Percentiles rank a stretch among this genome's conserved stretches.
phyloP scores from a whole-genome alignment of 140 eudicot genomes.

The Senecio squalidus region DNA sequence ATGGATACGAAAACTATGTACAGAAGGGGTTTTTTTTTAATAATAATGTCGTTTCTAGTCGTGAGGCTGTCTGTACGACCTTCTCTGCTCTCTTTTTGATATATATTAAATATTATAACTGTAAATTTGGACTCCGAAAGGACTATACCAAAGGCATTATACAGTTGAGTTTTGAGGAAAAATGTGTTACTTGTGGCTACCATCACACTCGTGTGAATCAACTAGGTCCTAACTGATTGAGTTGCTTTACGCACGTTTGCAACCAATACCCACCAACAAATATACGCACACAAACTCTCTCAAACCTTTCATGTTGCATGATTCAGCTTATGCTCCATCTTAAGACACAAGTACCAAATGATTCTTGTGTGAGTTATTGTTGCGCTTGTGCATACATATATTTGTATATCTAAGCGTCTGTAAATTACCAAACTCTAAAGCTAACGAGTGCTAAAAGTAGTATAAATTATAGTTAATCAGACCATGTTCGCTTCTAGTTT shows the following conservation, averaged over 20 bases:
- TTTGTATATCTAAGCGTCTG: background rate
- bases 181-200: slow-evolving; percentile 15
- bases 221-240: slow-evolving; percentile 25
- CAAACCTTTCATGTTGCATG: slow-evolving; percentile 16
- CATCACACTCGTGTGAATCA: slow-evolving; percentile 34
- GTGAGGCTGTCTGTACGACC: background rate
- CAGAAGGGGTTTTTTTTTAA: background rate
- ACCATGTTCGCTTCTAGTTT: slow-evolving; percentile 22
- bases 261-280: slow-evolving; percentile 28
- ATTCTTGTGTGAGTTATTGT: background rate
- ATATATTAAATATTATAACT: background rate
- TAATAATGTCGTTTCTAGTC: background rate
- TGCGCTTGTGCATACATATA: background rate
- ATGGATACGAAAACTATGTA: slow-evolving; percentile 1
- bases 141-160: background rate
- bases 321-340: slow-evolving; percentile 5
- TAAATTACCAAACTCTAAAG: background rate
- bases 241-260: slow-evolving; percentile 7
- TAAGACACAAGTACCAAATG: background rate
- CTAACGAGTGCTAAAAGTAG: slow-evolving; percentile 3
- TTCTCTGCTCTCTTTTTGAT: no score
- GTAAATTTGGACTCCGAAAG: background rate
- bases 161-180: background rate
- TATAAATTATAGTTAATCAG: slow-evolving; percentile 5
- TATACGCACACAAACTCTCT: slow-evolving; percentile 2